Conservation (phyloP, 345 rosid species). For the Ailanthus altissimus region DNA sequence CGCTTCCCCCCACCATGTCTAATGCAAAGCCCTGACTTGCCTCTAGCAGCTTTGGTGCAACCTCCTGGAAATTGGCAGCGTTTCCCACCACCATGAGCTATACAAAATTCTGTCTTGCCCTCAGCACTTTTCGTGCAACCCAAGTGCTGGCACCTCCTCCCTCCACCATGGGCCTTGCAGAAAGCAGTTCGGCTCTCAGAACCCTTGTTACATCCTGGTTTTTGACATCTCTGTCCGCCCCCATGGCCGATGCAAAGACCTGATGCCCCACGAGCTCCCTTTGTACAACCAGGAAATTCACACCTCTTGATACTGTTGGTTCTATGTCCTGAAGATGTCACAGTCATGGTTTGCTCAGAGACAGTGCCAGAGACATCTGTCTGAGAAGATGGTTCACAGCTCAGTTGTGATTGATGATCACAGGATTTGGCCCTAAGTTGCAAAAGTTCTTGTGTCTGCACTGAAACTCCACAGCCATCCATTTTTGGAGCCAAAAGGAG, state of each 20-base stretch:
- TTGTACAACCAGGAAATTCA: constrained; percentile 69
- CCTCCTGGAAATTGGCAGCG: constrained; percentile 73
- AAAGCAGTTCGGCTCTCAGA: constrained; percentile 93
- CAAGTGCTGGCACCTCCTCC: constrained; percentile 84
- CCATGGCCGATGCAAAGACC: constrained; percentile 97
- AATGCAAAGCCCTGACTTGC: constrained; percentile 93
- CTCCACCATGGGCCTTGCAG: constrained; percentile 96
- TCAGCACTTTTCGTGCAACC: constrained; percentile 98
- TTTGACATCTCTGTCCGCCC: constrained; percentile 95
- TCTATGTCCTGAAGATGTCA: constrained; percentile 55
- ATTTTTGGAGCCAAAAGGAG: constrained; percentile 75
- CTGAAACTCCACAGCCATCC: constrained; percentile 32
- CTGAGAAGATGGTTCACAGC: constrained; percentile 51
- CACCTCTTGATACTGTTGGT: constrained; percentile 63
- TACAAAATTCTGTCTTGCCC: constrained; percentile 87
- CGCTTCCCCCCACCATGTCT: constrained; percentile 96
- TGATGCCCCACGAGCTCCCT: constrained; percentile 92
- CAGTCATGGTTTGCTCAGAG: constrained; percentile 58
- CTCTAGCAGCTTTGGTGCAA: constrained; percentile 88
- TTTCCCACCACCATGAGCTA: constrained; percentile 95
- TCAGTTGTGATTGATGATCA: constrained; percentile 41
- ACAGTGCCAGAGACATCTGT: constrained; percentile 58
- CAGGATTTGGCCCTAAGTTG: constrained; percentile 42
- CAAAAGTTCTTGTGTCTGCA: constrained; percentile 46
- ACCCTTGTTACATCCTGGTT: constrained; percentile 82